Conservation (phyloP, 345 rosid species). For the Populus davidiana region DNA sequence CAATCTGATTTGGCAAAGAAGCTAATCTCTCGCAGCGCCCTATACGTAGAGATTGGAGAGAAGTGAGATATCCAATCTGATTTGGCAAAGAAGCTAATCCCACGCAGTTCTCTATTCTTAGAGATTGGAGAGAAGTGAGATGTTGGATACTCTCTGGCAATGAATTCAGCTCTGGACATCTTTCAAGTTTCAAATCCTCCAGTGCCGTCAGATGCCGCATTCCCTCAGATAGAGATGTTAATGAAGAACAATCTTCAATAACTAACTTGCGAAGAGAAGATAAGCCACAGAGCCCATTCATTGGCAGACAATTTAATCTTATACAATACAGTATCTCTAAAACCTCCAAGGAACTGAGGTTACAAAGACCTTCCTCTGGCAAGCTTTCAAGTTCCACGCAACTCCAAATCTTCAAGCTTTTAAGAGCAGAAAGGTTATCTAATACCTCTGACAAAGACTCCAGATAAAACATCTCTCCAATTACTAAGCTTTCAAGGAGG, state of each 20-base stretch:
- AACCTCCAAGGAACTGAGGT: background rate
- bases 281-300: background rate
- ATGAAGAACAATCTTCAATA: rapidly evolving
- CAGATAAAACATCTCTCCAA: no score
- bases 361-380: conserved; percentile 6
- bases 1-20: no score
- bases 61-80: no score
- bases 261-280: background rate
- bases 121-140: background rate
- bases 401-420: rapidly evolving
- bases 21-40: no score
- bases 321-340: rapidly evolving
- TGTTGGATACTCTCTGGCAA: background rate
- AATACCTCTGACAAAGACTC: conserved; percentile 2
- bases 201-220: background rate
- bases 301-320: background rate
- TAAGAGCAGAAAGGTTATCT: conserved; percentile 8
- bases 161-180: background rate
- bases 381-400: background rate
- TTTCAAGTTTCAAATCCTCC: rapidly evolving
- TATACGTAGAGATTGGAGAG: no score
- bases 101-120: background rate
- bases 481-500: background rate
- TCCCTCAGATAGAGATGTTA: background rate
- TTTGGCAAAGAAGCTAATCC: no score